Base-by-base conservation (phyloP, 83 land plant genomes). In the Thuja plicata region DNA sequence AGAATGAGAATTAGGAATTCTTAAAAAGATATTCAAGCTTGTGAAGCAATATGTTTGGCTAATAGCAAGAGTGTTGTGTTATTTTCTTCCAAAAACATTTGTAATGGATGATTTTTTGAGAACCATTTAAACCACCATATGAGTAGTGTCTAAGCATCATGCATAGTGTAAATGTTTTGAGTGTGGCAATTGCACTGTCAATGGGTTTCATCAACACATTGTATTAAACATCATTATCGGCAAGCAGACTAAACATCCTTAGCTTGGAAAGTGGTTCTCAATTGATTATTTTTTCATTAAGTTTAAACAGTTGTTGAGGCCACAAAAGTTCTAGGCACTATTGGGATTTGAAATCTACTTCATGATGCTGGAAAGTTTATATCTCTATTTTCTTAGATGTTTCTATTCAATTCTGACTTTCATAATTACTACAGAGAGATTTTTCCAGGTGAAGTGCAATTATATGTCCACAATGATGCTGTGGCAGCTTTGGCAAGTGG, bases 401-500 rank as follows among this genome's bases (percentile, higher is more conserved):
- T 83, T 83, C 30, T n/a, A 30, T 50, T n/a, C 54, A n/a, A 83
- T 0, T 48, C 86, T 83, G 54, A 83, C 85, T 88, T 78, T 79
- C 76, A 50, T 80, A 50, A 41, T 87, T 48, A 41, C 73, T 80
- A 76, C 79, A 76, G 79, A 35, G 38, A 76, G 40, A 76, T 76
- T 76, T 76, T 76, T 76, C 79, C 79, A 76, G 73, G 38, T 76
- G 30, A 76, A 34, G 79, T 76, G 15, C 79, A 76, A 76, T 35
- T 76, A 76, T 76, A 32, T 35, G 38, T 76, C 40, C 79, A 76
- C 15, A 76, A 76, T 76, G 93, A 91, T 89, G 90, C 91, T 50
- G 90, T 93, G 12, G 94, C 94, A 30, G 93, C 94, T 27, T 87
- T 93, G 74, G 94, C 93, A 12, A 93, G 93, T 92, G 93, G 94